Base-by-base conservation (phyloP, 192 early-diverging fungal species). In the Backusella tarrabulga region DNA sequence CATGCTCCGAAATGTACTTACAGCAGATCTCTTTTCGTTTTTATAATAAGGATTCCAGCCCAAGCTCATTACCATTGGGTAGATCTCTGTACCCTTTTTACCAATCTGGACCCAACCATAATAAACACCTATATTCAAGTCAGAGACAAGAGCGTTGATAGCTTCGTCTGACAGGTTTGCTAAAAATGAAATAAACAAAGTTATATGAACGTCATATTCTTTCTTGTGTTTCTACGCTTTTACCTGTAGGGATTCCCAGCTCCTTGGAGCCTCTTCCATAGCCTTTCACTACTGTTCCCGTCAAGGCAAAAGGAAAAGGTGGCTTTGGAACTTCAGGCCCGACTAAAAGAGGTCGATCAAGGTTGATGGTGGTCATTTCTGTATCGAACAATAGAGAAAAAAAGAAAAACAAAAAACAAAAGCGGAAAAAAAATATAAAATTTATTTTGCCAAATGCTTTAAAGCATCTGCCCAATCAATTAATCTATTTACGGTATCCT, bases 41-140 rank as follows among this genome's bases (percentile, higher is more conserved):
- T 99, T 95, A 82, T 96, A 94, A 80, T 92, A 99, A 15, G 98
- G 98, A 85, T 99, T 99, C 98, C 98, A 99, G 19, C 98, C 98
- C 56, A 96, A 90, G 72, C 93, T 95, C 97, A 99, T 97, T 19
- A 98, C 97, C 97, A 99, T 99, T n/a, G 95, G 95, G 60, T 90
- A 90, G 7, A 99, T 91, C 1, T 78, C 74, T 11, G 77, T 70
- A 52, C 80, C 82, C 69, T 36, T 79, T 71, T 82, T 75, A 21
- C 87, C 90, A 23, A 99, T 90, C 34, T 89, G 85, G 23, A 95
- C 96, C 95, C 96, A 99, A 6, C 98, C 98, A 76, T 93, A 95
- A 86, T 98, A 97, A 68, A 99, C 95, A 72, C 98, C 98, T 17
- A 94, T 93, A 0, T 92, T 88, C 40, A 96, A 72, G 23, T 87